phyloP scores from a whole-genome alignment of 257 asterid genomes.

The Solanum lycopersicoides region DNA sequence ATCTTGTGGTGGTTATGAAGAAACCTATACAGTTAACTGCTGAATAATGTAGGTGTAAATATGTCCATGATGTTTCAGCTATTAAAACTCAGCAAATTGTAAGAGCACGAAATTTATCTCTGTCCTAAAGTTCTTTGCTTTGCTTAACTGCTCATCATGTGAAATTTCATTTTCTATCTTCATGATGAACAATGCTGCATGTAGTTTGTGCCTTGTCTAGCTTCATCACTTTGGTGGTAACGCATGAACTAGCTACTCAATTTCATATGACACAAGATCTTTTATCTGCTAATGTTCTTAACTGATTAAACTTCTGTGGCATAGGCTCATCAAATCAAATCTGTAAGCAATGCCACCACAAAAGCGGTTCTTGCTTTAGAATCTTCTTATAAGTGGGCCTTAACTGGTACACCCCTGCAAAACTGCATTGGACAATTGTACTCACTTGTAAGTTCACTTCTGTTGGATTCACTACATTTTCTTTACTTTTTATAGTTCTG shows the following conservation, averaged over 20 bases:
- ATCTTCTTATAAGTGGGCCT: not conserved
- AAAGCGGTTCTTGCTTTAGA: not conserved
- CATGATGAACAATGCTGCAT: not conserved
- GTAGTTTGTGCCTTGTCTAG: not conserved
- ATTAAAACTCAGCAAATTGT: too few species aligned
- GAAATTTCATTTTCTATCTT: not conserved
- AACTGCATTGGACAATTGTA: not conserved
- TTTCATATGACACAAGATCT: not conserved
- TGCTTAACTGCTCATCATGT: not conserved
- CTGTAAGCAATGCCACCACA: not conserved
- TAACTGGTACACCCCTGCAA: not conserved
- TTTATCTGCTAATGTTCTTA: not conserved
- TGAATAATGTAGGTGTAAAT: slow-evolving; percentile 1
- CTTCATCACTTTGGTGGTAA: not conserved
- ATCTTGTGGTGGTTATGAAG: too few species aligned
- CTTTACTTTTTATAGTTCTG: not conserved
- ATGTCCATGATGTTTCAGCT: too few species aligned
- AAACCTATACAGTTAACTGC: not conserved
- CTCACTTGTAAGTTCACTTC: not conserved
- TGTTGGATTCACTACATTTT: not conserved
- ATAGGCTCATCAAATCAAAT: not conserved
- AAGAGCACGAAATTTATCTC: not conserved
- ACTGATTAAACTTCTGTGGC: not conserved
- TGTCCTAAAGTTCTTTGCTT: not conserved
- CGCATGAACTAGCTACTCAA: not conserved